phyloP scores from a whole-genome alignment of 139 green algal genomes.

The Chlorella sp. region DNA sequence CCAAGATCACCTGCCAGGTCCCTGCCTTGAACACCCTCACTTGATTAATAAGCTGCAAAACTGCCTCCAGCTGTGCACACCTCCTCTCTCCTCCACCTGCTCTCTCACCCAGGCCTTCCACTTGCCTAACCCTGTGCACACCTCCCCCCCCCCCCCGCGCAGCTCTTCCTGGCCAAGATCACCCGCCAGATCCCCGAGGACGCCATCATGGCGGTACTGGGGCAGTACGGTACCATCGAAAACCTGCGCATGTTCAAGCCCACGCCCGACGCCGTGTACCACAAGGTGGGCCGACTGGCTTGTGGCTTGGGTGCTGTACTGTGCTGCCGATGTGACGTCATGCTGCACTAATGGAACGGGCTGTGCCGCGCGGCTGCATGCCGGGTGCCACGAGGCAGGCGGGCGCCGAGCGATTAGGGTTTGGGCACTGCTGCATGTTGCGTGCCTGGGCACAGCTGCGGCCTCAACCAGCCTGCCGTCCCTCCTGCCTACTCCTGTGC shows the following conservation, averaged over 20 bases:
- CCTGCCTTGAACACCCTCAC: too few relatives aligned
- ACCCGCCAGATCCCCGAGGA: slow-evolving; percentile 1
- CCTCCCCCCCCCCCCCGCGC: background rate
- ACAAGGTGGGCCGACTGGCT: slow-evolving; percentile 30
- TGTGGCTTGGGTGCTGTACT: background rate
- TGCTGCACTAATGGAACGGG: too few relatives aligned
- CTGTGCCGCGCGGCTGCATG: too few relatives aligned
- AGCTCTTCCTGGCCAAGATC: slow-evolving; percentile 30
- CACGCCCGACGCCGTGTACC: slow-evolving; percentile 22
- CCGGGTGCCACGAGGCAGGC: too few relatives aligned
- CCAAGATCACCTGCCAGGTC: background rate
- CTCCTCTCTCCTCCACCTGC: too few relatives aligned
- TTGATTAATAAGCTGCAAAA: background rate
- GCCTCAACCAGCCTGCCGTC: background rate
- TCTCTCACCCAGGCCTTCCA: too few relatives aligned
- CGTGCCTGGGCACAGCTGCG: background rate
- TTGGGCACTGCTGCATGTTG: background rate
- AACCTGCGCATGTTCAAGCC: slow-evolving; percentile 36
- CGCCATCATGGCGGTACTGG: slow-evolving; percentile 13
- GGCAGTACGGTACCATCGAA: slow-evolving; percentile 24
- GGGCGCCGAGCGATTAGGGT: too few relatives aligned
- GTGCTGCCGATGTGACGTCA: too few relatives aligned
- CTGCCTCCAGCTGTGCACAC: background rate
- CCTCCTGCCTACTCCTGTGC: background rate
- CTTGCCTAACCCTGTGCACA: too few relatives aligned